These are phyloP conservation scores for Tricholoma matsutake DNA, from an alignment of 768 basidiomycete genomes.

Conservation along the genomic window DNA sequence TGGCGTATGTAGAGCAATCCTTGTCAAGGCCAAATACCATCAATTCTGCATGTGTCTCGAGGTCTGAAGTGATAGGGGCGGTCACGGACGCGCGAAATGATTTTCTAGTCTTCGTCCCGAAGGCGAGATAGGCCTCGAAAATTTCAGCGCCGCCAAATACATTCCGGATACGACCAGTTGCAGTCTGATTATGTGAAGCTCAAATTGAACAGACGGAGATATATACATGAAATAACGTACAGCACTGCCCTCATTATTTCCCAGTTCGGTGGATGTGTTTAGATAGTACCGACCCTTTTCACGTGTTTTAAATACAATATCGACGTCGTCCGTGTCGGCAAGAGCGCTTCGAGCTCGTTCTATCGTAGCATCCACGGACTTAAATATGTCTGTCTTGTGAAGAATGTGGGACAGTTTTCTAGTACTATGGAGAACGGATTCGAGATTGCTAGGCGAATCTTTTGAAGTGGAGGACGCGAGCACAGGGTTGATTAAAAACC, in stretches of 20 bases:
- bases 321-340: constrained; percentile 61
- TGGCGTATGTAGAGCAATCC: constrained; percentile 78
- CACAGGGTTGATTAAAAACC: constrained; percentile 71
- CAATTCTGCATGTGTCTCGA: constrained; percentile 69
- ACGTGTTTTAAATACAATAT: constrained; percentile 73
- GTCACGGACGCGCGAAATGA: constrained; percentile 72
- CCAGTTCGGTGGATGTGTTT: constrained; percentile 86
- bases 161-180: constrained; percentile 80
- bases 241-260: constrained; percentile 91
- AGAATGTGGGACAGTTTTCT: constrained; percentile 64
- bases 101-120: constrained; percentile 84
- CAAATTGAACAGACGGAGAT: not conserved
- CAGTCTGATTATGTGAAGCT: constrained; percentile 42
- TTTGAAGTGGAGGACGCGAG: constrained; percentile 22
- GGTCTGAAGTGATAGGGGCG: constrained; percentile 56
- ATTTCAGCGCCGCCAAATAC: constrained; percentile 90
- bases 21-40: constrained; percentile 71
- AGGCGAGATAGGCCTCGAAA: constrained; percentile 75
- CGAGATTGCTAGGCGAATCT: constrained; percentile 40
- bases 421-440: constrained; percentile 67
- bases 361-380: constrained; percentile 58
- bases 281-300: constrained; percentile 77
- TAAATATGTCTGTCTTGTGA: constrained; percentile 75
- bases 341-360: constrained; percentile 53
- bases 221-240: constrained; percentile 44